Evolutionary conservation across 1,139 yeast genomes (phyloP).

Genomic region (Kodamaea derodonti): DNA sequence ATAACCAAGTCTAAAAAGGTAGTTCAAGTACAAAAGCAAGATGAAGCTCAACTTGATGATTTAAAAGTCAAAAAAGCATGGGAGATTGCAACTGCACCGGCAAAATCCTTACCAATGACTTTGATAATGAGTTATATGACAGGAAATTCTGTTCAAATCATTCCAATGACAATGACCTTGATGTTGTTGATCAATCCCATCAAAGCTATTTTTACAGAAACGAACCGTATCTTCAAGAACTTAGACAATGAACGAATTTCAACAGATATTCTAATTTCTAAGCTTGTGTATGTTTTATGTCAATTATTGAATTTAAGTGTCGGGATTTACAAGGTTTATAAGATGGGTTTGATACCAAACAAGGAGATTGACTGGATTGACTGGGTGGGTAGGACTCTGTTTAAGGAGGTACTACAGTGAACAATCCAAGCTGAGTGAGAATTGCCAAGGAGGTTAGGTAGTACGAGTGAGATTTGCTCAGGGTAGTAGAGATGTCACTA

Average conservation of each 20-base stretch:
- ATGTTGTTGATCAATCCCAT: conserved; percentile 79
- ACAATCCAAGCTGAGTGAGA: too few relatives aligned
- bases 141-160: conserved; percentile 84
- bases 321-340: conserved; percentile 80
- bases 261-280: conserved; percentile 39
- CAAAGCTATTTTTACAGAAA: conserved; percentile 60
- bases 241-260: conserved; percentile 34
- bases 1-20: conserved; percentile 4
- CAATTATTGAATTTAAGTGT: conserved; percentile 65
- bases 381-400: conserved; percentile 56
- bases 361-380: conserved; percentile 88
- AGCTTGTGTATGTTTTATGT: conserved; percentile 45
- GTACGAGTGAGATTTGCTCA: too few relatives aligned
- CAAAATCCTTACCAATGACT: conserved; percentile 86
- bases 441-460: too few relatives aligned
- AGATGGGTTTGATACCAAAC: conserved; percentile 90
- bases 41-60: conserved; percentile 24
- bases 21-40: conserved; percentile 5
- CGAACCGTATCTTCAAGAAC: conserved; percentile 42
- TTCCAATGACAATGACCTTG: conserved; percentile 86
- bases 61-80: conserved; percentile 68
- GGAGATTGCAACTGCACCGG: conserved; percentile 83
- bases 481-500: too few relatives aligned
- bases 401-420: conserved; percentile 27
- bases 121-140: conserved; percentile 89